Percentiles rank a stretch among this genome's conserved stretches.
Conservation (phyloP, 1,139 yeast species). For the Pichia sp. region DNA sequence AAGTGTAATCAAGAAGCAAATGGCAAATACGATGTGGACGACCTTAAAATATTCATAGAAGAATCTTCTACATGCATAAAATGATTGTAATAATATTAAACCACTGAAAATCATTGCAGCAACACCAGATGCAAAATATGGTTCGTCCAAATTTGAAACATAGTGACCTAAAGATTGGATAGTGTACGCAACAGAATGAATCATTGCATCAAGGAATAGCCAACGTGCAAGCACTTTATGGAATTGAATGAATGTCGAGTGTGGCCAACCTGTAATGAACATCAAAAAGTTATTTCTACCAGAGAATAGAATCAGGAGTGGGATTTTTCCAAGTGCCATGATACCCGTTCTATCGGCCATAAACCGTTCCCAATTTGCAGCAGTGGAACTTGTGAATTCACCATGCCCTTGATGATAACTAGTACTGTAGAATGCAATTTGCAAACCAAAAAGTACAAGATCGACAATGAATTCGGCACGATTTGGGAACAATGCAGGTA, state of each 20-base stretch:
- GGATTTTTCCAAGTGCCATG: conserved; percentile 45
- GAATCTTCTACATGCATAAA: conserved; percentile 44
- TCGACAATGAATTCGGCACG: conserved; percentile 46
- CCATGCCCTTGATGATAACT: conserved; percentile 42
- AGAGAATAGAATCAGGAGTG: conserved; percentile 48
- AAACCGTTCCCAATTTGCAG: conserved; percentile 45
- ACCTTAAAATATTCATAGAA: conserved; percentile 44
- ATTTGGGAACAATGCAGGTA: conserved; percentile 44
- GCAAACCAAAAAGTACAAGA: conserved; percentile 19
- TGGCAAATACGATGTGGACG: conserved; percentile 37
- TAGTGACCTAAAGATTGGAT: conserved; percentile 13
- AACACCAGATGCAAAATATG: conserved; percentile 37
- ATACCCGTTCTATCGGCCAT: conserved; percentile 50
- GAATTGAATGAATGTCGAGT: conserved; percentile 52
- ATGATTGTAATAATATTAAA: conserved; percentile 44
- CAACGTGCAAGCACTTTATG: conserved; percentile 62
- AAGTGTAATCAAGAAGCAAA: conserved; percentile 37
- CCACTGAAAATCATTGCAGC: conserved; percentile 38
- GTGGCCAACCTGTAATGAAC: conserved; percentile 60
- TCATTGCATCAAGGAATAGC: conserved; percentile 34
- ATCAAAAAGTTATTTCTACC: conserved; percentile 63
- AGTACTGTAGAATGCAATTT: conserved; percentile 35
- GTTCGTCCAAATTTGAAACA: conserved; percentile 26
- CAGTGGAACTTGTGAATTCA: too few species aligned
- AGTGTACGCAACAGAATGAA: conserved; percentile 29